A percentile compares a stretch with the other conserved stretches of the same genome.
These are phyloP conservation scores for Leccinum huronense DNA, from an alignment of 1,284 basidiomycete genomes.

Conservation along the genomic window DNA sequence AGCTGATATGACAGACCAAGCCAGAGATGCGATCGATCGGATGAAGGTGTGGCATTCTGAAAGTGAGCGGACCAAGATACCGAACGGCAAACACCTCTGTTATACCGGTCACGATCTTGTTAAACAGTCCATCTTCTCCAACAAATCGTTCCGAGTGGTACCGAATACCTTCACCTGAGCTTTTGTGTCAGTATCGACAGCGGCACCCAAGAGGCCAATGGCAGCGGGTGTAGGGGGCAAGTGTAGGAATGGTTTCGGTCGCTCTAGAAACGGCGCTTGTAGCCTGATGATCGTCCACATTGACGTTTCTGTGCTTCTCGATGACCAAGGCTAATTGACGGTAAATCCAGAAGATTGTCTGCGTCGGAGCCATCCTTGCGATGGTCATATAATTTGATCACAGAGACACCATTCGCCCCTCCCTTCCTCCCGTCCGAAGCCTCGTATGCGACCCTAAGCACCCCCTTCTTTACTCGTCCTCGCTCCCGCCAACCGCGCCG, in stretches of 20 bases:
- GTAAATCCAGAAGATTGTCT: too few relatives aligned
- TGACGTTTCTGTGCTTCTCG: background rate
- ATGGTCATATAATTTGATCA: too few relatives aligned
- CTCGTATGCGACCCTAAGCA: conserved; percentile 86
- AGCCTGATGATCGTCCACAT: background rate
- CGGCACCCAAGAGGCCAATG: background rate
- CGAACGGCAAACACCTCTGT: background rate
- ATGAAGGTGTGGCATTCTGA: background rate
- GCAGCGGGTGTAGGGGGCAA: background rate
- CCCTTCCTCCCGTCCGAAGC: conserved; percentile 55
- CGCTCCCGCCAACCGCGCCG: conserved; percentile 83
- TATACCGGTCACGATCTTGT: background rate
- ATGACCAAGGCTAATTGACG: background rate
- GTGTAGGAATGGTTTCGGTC: background rate
- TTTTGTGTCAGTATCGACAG: background rate
- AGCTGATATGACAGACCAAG: background rate
- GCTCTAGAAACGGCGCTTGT: background rate
- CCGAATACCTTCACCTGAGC: background rate
- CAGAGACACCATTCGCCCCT: conserved; percentile 23
- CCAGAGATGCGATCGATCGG: background rate
- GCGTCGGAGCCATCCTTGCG: too few relatives aligned
- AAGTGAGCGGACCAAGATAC: background rate
- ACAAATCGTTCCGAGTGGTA: background rate
- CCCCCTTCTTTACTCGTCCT: conserved; percentile 70
- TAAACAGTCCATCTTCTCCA: background rate